phyloP scores from a whole-genome alignment of 192 early-diverging fungal species.

The Allomyces macrogynus region DNA sequence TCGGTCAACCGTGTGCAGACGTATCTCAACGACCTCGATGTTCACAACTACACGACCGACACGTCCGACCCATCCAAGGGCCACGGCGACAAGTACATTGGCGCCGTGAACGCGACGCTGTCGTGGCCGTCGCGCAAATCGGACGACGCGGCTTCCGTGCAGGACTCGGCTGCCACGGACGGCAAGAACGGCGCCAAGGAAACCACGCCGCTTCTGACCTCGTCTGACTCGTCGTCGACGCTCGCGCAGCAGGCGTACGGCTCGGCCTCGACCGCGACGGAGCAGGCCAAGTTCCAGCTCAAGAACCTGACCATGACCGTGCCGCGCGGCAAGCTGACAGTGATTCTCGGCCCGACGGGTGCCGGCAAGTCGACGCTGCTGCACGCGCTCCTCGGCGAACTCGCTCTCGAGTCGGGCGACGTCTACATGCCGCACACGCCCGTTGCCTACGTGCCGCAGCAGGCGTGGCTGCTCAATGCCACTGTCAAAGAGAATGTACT shows the following conservation, averaged over 20 bases:
- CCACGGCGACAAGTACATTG: neutral
- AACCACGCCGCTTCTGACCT: neutral
- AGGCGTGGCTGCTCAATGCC: slow-evolving; percentile 31
- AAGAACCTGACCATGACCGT: slow-evolving; percentile 23
- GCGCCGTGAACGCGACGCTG: neutral
- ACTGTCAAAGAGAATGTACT: slow-evolving; percentile 50
- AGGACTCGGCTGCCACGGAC: neutral
- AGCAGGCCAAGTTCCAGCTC: slow-evolving; percentile 16
- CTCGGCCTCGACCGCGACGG: neutral
- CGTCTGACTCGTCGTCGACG: neutral
- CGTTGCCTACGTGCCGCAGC: slow-evolving; percentile 26
- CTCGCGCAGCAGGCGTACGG: neutral
- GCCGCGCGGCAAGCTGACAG: slow-evolving; percentile 23
- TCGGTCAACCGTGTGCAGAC: neutral
- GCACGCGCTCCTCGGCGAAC: slow-evolving; percentile 31
- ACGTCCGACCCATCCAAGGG: neutral
- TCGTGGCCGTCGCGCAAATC: neutral
- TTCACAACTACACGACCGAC: neutral
- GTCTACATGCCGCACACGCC: slow-evolving; percentile 10
- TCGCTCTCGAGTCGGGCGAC: slow-evolving; percentile 16
- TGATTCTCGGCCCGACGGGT: slow-evolving; percentile 48
- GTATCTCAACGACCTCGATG: neutral
- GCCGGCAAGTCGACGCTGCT: slow-evolving; percentile 37
- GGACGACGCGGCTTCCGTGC: neutral
- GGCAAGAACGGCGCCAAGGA: too few species aligned